Evolutionary conservation across 2,329 filamentous ascomycete genomes (phyloP), one percentile per base, ranked within the genome.

Genomic region (Colletotrichum ledebouriae): DNA sequence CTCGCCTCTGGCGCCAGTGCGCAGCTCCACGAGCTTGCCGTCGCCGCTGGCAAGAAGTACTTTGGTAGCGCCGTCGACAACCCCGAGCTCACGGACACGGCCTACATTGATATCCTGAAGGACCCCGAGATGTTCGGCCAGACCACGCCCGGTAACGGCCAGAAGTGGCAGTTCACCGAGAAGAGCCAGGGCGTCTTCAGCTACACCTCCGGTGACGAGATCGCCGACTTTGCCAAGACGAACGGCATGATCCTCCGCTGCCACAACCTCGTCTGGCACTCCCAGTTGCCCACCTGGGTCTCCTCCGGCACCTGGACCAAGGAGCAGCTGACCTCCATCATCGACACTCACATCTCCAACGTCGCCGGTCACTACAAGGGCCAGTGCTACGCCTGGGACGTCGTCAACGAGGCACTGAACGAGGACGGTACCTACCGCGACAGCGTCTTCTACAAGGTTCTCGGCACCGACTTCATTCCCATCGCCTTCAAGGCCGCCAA

Each of bases 41-140:
- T 72, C 5, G 73, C 73, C 37, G 71, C 72, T 10, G 76, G 75
- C 29, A 73, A 73, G 60, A 64, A 83, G 70, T 92, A 90, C 79
- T 91, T 91, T 62, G 90, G 90, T 62, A 87, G 87, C 1, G 89
- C 89, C 1, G 87, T 88, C 47, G 87, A 91, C 75, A 89, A 90
- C 66, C 75, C 76, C 2, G 84, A 66, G 46, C 59, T 69, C 44
- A 87, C 70, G 75, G 86, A 92, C 76, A 74, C 78, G 12, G 73
- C 82, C 33, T 92, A 92, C 76, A 78, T 80, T 53, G 75, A 78
- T 6, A 86, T 89, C 70, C 78, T 90, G 49, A 82, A 80, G 65
- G 80, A 88, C 74, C 87, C 90, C 73, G 79, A 82, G 59, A 81
- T 90, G 77, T 92, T 91, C 73, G 90, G 89, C 37, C 85, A 89